Evolutionary conservation across 345 rosid species (phyloP).

Genomic region (Moricandia moricandioides): DNA sequence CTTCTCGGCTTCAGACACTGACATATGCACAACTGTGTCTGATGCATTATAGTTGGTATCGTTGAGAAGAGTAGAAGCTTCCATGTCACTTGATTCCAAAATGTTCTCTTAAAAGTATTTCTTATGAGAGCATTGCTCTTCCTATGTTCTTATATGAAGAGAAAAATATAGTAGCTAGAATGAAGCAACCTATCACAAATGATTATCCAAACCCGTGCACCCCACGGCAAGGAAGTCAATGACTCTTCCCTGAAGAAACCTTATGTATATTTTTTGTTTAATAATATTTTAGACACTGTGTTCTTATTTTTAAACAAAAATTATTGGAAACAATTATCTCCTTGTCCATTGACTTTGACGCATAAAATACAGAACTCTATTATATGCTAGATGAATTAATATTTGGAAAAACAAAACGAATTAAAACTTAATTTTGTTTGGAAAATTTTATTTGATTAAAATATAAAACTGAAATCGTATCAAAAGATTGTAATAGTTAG

Average conservation of each 20-base stretch:
- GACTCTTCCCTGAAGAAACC: neutral
- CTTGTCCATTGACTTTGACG: neutral
- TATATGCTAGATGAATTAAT: too few species aligned
- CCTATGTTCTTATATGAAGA: neutral
- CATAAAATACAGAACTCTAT: too few species aligned
- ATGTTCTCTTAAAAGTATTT: too few species aligned
- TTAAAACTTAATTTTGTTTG: too few species aligned
- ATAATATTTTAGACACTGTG: neutral
- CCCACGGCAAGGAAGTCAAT: conserved; percentile 1
- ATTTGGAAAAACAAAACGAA: too few species aligned
- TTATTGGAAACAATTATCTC: too few species aligned
- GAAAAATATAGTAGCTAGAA: neutral
- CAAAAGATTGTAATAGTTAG: too few species aligned
- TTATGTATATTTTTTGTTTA: neutral
- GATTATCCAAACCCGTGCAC: neutral
- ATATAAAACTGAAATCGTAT: too few species aligned
- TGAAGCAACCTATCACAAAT: neutral
- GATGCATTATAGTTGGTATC: neutral
- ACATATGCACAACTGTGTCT: neutral
- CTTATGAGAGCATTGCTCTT: neutral
- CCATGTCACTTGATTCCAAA: neutral
- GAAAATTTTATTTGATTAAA: too few species aligned
- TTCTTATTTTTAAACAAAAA: too few species aligned
- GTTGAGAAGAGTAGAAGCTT: neutral
- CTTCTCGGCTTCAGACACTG: neutral